Percentiles rank a stretch among this genome's conserved stretches.
phyloP scores from a whole-genome alignment of 164 flowering plant genomes.

The Cinnamomum chago region DNA sequence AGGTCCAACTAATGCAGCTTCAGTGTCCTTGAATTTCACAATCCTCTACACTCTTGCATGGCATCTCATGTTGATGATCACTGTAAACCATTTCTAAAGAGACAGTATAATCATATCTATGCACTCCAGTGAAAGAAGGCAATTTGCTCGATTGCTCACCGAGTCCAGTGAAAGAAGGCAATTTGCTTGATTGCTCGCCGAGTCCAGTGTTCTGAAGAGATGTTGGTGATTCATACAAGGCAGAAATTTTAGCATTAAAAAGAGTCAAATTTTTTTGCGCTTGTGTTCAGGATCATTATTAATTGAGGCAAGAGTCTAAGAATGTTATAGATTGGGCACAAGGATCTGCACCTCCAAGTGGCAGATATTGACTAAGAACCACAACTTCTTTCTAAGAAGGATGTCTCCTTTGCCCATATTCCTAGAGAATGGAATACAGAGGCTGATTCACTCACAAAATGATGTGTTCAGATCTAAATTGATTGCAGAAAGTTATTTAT shows the following conservation, averaged over 20 bases:
- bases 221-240: no score
- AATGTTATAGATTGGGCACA: no score
- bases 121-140: conserved; percentile 6
- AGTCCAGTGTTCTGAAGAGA: background rate
- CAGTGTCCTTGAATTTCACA: conserved; percentile 1
- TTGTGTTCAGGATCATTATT: background rate
- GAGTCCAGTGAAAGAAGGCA: conserved; percentile 1
- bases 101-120: background rate
- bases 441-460: no score
- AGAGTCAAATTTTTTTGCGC: background rate
- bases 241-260: no score
- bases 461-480: no score
- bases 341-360: no score
- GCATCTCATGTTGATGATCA: conserved; percentile 9
- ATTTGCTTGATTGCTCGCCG: conserved; percentile 13
- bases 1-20: conserved; percentile 21
- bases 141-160: conserved; percentile 14
- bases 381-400: no score
- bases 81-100: conserved; percentile 10
- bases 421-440: background rate
- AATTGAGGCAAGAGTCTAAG: no score
- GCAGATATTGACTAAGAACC: no score
- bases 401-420: background rate
- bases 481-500: no score
- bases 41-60: conserved; percentile 13